phyloP scores from a whole-genome alignment of 176 grass and related monocot species.

The Eleusine coracana region DNA sequence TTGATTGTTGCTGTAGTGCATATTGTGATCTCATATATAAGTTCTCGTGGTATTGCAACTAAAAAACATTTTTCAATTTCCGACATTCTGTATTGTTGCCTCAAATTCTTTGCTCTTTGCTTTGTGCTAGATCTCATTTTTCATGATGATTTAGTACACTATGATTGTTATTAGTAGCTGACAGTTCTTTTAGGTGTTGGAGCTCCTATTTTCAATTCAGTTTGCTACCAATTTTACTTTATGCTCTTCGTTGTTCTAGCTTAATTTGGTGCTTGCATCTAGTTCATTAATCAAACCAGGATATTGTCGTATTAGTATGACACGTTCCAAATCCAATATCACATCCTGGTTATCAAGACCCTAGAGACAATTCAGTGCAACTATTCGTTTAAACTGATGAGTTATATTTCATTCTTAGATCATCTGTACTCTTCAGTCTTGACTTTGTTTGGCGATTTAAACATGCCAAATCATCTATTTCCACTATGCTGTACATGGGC shows the following conservation, averaged over 20 bases:
- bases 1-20: background rate
- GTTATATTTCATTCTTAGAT: background rate
- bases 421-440: background rate
- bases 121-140: background rate
- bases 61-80: conserved; percentile 8
- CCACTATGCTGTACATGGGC: background rate
- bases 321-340: background rate
- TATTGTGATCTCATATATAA: background rate
- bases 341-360: background rate
- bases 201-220: background rate
- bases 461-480: background rate
- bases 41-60: background rate
- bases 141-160: background rate
- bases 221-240: background rate
- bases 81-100: background rate
- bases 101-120: background rate
- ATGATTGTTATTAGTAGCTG: background rate
- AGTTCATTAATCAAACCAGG: background rate
- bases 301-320: background rate
- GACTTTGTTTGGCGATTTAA: background rate
- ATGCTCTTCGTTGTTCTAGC: background rate
- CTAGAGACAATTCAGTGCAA: background rate
- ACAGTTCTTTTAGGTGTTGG: background rate
- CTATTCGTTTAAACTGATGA: background rate
- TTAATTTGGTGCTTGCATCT: background rate